phyloP scores from a whole-genome alignment of 352 stramenopile genomes.

The Peronospora farinosa region DNA sequence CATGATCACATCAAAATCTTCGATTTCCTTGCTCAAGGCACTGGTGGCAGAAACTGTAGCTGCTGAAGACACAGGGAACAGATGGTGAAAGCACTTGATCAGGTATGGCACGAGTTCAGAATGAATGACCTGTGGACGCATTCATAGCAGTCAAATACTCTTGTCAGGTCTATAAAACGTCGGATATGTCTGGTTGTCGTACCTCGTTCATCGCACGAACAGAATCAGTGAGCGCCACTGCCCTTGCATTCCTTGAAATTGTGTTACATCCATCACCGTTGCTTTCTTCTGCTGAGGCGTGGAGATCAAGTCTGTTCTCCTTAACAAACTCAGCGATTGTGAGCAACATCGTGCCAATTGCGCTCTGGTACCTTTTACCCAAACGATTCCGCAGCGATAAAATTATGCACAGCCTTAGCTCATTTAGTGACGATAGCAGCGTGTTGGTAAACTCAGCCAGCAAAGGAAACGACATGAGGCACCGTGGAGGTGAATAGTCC shows the following conservation, averaged over 20 bases:
- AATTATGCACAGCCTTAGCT: constrained; percentile 75
- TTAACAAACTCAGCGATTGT: constrained; percentile 47
- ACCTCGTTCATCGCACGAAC: constrained; percentile 59
- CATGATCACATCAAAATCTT: constrained; percentile 44
- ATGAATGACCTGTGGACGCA: constrained; percentile 36
- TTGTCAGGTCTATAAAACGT: background rate
- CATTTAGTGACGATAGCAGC: constrained; percentile 73
- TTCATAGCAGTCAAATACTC: constrained; percentile 7
- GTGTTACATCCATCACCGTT: constrained; percentile 4
- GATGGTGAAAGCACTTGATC: constrained; percentile 62
- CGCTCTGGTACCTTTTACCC: constrained; percentile 48
- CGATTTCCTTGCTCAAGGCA: constrained; percentile 22
- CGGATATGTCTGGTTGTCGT: constrained; percentile 1
- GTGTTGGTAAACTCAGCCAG: constrained; percentile 82
- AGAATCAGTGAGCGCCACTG: constrained; percentile 28
- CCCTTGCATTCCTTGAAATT: constrained; percentile 21
- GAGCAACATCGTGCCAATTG: constrained; percentile 43
- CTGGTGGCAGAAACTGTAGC: constrained; percentile 16
- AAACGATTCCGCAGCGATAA: constrained; percentile 53
- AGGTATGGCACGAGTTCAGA: constrained; percentile 59
- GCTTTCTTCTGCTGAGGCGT: constrained; percentile 5
- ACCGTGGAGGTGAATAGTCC: constrained; percentile 62
- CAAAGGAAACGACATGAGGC: constrained; percentile 85
- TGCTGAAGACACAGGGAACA: constrained; percentile 44
- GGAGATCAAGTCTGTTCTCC: constrained; percentile 44